Percentiles rank a stretch among this genome's conserved stretches.
Conservation (phyloP, 768 basidiomycete species). For the Pleurotus eryngii region DNA sequence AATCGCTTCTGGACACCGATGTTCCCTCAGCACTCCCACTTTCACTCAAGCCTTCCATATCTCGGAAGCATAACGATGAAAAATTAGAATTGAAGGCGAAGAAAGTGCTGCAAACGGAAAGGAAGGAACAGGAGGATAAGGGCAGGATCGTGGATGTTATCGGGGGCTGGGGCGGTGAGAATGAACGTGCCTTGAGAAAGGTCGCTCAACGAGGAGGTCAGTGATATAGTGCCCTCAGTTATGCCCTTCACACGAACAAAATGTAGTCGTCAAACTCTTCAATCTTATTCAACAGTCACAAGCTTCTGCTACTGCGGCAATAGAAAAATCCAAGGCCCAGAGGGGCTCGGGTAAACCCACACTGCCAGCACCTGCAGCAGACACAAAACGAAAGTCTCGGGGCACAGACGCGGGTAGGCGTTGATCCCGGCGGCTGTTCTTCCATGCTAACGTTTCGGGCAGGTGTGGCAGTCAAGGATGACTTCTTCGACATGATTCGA, state of each 20-base stretch:
- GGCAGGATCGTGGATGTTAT: conserved; percentile 67
- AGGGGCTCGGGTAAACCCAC: conserved; percentile 75
- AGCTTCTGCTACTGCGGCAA: conserved; percentile 44
- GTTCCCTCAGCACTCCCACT: conserved; percentile 69
- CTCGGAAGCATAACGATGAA: conserved; percentile 67
- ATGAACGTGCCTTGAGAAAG: conserved; percentile 73
- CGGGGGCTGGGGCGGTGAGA: conserved; percentile 87
- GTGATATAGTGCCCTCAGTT: conserved; percentile 12
- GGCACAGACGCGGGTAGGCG: conserved; percentile 50
- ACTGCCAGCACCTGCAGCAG: conserved; percentile 60
- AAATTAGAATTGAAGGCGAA: conserved; percentile 72
- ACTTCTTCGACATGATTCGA: conserved; percentile 81
- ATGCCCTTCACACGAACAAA: neutral
- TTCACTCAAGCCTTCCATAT: conserved; percentile 74
- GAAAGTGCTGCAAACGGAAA: conserved; percentile 67
- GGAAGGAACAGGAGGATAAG: conserved; percentile 71
- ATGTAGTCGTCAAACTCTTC: conserved; percentile 77
- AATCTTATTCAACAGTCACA: conserved; percentile 86
- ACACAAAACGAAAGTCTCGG: conserved; percentile 49
- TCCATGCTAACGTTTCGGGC: neutral
- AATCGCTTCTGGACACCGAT: conserved; percentile 68
- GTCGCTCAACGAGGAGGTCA: conserved; percentile 83
- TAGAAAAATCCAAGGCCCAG: conserved; percentile 55
- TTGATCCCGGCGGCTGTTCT: neutral
- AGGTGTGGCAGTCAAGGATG: conserved; percentile 65